phyloP scores from a whole-genome alignment of 306 rosid species.

The Cucumis sativus region DNA sequence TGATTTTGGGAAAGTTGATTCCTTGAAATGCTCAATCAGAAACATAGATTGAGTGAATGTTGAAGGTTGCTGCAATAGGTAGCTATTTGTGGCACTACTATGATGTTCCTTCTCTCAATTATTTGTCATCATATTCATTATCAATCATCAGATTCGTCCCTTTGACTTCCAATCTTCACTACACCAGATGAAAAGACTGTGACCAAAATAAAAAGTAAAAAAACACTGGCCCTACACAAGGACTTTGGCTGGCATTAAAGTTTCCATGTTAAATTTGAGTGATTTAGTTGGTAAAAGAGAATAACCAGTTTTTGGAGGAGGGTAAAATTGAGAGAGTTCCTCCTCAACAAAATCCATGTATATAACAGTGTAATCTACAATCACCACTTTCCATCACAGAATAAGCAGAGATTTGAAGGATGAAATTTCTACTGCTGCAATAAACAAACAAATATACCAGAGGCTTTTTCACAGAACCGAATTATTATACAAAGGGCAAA shows the following conservation, averaged over 20 bases:
- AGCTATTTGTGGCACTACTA: no score
- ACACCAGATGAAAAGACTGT: not conserved
- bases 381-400: not conserved
- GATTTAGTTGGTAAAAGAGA: not conserved
- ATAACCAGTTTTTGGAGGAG: not conserved
- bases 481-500: slow-evolving; percentile 39
- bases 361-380: not conserved
- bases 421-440: slow-evolving; percentile 17
- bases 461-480: slow-evolving; percentile 21
- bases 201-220: not conserved
- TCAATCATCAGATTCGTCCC: not conserved
- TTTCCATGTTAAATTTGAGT: not conserved
- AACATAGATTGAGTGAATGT: no score
- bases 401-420: not conserved
- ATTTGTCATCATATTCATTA: not conserved
- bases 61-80: no score
- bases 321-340: not conserved
- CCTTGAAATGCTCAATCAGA: no score
- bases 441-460: slow-evolving; percentile 15
- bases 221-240: not conserved
- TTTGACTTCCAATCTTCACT: not conserved
- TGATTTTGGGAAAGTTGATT: no score
- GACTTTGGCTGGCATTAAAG: not conserved
- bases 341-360: not conserved
- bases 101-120: no score